Conservation (phyloP, 2,329 filamentous ascomycete genomes). For the Diaporthe caulivora region DNA sequence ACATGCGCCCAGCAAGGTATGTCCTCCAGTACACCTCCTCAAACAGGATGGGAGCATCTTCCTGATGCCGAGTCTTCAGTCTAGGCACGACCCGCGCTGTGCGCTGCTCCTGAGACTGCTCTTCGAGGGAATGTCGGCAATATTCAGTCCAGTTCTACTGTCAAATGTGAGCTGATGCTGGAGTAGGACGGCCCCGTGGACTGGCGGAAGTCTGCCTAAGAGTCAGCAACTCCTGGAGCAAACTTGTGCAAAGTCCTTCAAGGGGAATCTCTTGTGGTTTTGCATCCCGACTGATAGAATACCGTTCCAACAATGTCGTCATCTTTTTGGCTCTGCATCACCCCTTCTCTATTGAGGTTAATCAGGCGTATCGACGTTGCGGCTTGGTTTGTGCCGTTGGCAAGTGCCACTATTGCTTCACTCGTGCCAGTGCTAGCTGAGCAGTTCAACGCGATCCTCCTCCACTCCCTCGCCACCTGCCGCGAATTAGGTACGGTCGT, state of each 20-base stretch:
- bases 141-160: neutral
- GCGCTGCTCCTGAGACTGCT: neutral
- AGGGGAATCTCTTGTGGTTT: neutral
- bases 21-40: too few species aligned
- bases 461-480: too few species aligned
- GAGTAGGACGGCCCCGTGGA: neutral
- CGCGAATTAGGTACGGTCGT: too few species aligned
- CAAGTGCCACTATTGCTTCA: neutral
- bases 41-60: neutral
- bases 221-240: neutral
- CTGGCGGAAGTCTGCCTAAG: neutral
- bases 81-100: neutral
- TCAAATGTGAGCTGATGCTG: neutral
- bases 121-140: neutral
- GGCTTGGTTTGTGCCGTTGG: neutral
- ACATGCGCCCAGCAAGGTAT: neutral
- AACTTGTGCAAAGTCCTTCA: neutral
- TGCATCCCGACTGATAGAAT: neutral
- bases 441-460: too few species aligned
- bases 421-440: too few species aligned
- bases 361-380: neutral
- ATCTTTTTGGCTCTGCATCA: neutral
- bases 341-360: neutral
- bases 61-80: neutral
- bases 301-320: neutral